These are phyloP conservation scores for Rubia balearica DNA, from an alignment of 305 asterid genomes.

Conservation along the genomic window DNA sequence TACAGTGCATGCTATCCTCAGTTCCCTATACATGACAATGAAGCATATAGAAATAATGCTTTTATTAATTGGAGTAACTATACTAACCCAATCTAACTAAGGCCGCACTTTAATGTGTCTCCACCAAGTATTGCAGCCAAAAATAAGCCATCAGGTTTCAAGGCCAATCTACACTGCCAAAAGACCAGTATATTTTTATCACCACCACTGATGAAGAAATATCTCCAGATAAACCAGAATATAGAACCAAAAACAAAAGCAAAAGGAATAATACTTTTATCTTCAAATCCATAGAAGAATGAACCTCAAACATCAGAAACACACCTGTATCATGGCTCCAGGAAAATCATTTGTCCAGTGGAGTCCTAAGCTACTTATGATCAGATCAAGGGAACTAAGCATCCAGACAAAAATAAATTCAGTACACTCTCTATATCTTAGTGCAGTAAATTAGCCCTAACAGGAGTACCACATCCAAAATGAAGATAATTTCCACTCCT, in stretches of 20 bases:
- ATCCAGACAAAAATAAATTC: conserved; percentile 15
- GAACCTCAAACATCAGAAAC: conserved; percentile 14
- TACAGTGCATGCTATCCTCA: conserved; percentile 87
- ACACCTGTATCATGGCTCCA: conserved; percentile 98
- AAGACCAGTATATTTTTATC: conserved; percentile 14
- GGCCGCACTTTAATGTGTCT: conserved; percentile 71
- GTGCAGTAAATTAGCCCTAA: neutral
- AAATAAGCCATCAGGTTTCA: conserved; percentile 92
- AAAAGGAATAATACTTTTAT: neutral
- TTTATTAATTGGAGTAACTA: conserved; percentile 15
- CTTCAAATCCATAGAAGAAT: neutral
- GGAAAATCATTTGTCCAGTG: conserved; percentile 99
- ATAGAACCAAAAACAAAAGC: neutral
- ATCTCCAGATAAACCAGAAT: neutral
- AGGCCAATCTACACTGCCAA: conserved; percentile 78
- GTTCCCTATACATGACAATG: conserved; percentile 48
- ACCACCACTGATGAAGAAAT: conserved; percentile 4
- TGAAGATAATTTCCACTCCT: conserved; percentile 4
- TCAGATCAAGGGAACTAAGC: conserved; percentile 70
- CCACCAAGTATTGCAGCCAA: conserved; percentile 90
- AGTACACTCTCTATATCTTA: neutral
- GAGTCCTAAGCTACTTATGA: conserved; percentile 88
- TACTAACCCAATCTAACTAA: conserved; percentile 14
- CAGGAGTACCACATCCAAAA: conserved; percentile 1
- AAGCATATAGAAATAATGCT: neutral